These are phyloP conservation scores for Cunninghamia lanceolata DNA, from an alignment of 75 land plant species.

Conservation along the genomic window DNA sequence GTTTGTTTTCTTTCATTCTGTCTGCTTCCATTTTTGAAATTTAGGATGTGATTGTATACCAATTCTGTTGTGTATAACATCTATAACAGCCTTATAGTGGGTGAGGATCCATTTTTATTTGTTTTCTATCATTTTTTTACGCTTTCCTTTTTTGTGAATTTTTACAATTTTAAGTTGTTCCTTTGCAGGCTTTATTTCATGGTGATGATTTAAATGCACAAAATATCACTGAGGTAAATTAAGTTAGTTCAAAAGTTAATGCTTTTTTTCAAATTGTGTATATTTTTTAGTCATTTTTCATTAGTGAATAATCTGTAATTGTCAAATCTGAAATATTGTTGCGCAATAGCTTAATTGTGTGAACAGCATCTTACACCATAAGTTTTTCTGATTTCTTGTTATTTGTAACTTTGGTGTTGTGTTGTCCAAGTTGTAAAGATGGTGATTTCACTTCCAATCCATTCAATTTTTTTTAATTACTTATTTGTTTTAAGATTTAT, in stretches of 20 bases:
- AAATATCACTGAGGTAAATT: constrained; percentile 68
- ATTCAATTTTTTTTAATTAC: background rate
- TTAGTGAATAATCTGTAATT: background rate
- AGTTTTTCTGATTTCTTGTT: background rate
- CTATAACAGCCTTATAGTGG: background rate
- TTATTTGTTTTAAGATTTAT: background rate
- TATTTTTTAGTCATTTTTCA: background rate
- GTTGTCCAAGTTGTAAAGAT: background rate
- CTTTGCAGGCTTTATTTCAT: constrained; percentile 62
- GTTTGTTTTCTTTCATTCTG: constrained; percentile 21
- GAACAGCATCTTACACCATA: background rate
- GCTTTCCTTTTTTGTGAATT: background rate
- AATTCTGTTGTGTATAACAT: background rate
- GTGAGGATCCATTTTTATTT: background rate
- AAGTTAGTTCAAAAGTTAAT: background rate
- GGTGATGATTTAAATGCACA: constrained; percentile 67
- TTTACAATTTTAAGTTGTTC: constrained; percentile 6
- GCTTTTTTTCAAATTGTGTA: background rate
- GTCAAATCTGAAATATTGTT: background rate
- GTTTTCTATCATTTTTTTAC: background rate
- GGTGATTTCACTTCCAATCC: background rate
- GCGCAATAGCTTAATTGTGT: background rate
- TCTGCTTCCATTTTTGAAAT: background rate
- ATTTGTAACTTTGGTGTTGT: background rate
- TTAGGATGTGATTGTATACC: background rate